Base-by-base conservation (phyloP, 139 green algal genomes). In the Chara braunii region DNA sequence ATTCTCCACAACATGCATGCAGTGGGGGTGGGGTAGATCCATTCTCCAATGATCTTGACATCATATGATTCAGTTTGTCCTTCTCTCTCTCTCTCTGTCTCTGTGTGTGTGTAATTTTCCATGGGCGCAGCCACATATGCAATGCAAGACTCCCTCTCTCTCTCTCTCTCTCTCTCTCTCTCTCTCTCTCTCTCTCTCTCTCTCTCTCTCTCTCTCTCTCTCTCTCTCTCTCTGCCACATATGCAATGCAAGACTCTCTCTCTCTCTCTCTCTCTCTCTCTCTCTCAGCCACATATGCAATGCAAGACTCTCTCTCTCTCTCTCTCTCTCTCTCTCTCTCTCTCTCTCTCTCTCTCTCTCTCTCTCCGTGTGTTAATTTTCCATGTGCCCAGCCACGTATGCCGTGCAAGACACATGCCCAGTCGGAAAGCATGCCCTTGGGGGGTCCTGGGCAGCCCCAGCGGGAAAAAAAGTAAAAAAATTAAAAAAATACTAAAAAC, bases 251-350 rank as follows among this genome's bases (percentile, higher is more conserved):
- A 7, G 32, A 8, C 53, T 60, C 53, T 7, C 37, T 63, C 53
- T 60, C 53, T 7, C 37, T 60, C 37, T 60, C 53, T 60, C 37
- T 7, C 53, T 63, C 53, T 60, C 37, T 7, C 53, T 60, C 53
- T 63, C 53, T 33, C 53, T 60, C 53, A 8, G 32, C 8, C 37
- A 60, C 53, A 60, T 35, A 40, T 48, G 40, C 18, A 18, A 18
- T 29, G 40, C 40, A 48, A 48, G 40, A 48, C 37, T 63, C 53
- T 63, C 53, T 7, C 37, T 60, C 37, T 60, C 53, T 7, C 53
- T 63, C 53, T 60, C 53, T 33, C 53, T 60, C 53, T 63, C 53
- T 33, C 37, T 63, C 53, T 60, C 53, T 7, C 53, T 63, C 37
- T 63, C 53, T 7, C 37, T 63, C 53, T 63, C 53, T 60, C 53